Evolutionary conservation across 352 stramenopile genomes (phyloP).

Genomic region (Globisporangium acanthophoron): DNA sequence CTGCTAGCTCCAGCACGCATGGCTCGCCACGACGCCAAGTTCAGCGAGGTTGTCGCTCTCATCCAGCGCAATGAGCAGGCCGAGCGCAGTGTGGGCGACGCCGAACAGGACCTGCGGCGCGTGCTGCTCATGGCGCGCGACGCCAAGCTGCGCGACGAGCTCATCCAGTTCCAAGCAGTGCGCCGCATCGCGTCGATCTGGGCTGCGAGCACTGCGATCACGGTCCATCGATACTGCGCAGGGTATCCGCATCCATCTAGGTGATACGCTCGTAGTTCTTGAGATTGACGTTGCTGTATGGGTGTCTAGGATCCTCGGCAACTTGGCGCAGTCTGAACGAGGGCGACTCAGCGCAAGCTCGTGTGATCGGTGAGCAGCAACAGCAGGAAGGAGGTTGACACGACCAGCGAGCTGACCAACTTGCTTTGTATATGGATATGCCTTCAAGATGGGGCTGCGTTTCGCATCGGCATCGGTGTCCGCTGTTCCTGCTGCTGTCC

Average conservation of each 20-base stretch:
- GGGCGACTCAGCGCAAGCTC: conserved; percentile 54
- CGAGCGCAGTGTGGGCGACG: conserved; percentile 30
- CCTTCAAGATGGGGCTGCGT: conserved; percentile 51
- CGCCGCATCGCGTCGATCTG: conserved; percentile 37
- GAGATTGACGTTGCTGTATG: no score
- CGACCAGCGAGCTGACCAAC: neutral
- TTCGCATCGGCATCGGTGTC: conserved; percentile 65
- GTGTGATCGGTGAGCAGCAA: conserved; percentile 34
- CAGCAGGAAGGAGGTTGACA: neutral
- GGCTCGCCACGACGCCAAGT: conserved; percentile 11
- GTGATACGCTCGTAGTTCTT: neutral
- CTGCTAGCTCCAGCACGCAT: neutral
- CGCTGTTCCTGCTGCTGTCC: conserved; percentile 45
- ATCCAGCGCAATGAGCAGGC: conserved; percentile 43
- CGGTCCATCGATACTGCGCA: conserved; percentile 27
- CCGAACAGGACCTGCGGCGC: conserved; percentile 42
- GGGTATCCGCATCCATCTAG: conserved; percentile 12
- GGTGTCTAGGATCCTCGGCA: conserved; percentile 46
- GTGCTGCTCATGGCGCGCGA: conserved; percentile 54
- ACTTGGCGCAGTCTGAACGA: conserved; percentile 46
- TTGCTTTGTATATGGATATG: no score
- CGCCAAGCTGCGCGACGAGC: conserved; percentile 34
- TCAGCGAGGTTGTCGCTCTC: conserved; percentile 53
- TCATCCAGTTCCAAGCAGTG: conserved; percentile 58
- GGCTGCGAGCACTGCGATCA: conserved; percentile 10